Evolutionary conservation across 768 basidiomycete species (phyloP), one percentile per base, ranked within the genome.

Genomic region (Leccinellum rugosiceps): DNA sequence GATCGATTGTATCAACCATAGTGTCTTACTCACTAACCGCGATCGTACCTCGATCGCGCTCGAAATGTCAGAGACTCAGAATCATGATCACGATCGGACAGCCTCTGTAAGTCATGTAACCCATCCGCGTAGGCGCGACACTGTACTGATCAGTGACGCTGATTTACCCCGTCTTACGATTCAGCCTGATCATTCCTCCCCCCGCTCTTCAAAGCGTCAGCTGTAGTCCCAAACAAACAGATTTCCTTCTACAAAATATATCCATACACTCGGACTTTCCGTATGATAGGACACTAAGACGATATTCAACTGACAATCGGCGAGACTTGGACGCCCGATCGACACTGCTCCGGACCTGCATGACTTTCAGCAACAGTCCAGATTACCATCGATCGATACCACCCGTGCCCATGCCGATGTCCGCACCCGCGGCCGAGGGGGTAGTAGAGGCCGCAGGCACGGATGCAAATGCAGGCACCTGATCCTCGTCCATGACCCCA

Each of bases 401-500:
- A 9, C n/a, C 17, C 3, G 31, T 3, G 6, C 38, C 38, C 38
- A 41, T n/a, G 2, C 53, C 56, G 25, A n/a, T n/a, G n/a, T n/a
- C n/a, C 9, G 23, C 43, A 10, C 38, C 38, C 10, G n/a, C 10
- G 38, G 17, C 15, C 1, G 34, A 34, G 34, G 34, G n/a, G 10
- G 38, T 2, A 41, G 38, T 19, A 9, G n/a, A 41, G 3, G 43
- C 32, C 13, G 26, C 51, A 56, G 60, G n/a, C 2, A 15, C 53
- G n/a, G 44, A 10, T 6, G 14, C 45, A 15, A 61, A 58, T 4
- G 47, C 48, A 21, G 65, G 58, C 43, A 68, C 49, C 55, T 72
- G 72, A 31, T 74, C 71, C 60, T 72, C 69, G 23, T 74, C 71
- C 57, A 73, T 62, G 8, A 71, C 65, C 38, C 71, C 69, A 35